phyloP scores from a whole-genome alignment of 108 stramenopile genomes.

The Cyclostephanos invisitatus region DNA sequence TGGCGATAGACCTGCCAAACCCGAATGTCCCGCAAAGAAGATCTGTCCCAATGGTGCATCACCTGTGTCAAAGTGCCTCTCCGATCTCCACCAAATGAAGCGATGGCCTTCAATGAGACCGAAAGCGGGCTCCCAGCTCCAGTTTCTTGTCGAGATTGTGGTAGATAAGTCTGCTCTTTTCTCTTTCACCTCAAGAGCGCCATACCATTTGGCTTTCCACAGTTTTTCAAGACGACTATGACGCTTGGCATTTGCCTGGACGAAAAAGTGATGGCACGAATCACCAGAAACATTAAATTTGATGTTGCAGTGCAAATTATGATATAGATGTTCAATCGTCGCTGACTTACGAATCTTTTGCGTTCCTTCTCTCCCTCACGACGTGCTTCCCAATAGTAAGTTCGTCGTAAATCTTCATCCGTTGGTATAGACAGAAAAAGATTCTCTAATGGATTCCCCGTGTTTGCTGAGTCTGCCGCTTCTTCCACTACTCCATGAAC shows the following conservation, averaged over 20 bases:
- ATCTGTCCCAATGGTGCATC: slow-evolving; percentile 68
- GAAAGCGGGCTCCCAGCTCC: slow-evolving; percentile 65
- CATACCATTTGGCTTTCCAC: slow-evolving; percentile 80
- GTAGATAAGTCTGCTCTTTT: slow-evolving; percentile 25
- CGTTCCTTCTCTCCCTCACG: slow-evolving; percentile 55
- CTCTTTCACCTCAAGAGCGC: slow-evolving; percentile 45
- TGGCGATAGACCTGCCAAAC: slow-evolving; percentile 69
- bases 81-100: slow-evolving; percentile 81
- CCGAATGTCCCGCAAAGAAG: slow-evolving; percentile 81
- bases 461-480: slow-evolving; percentile 5
- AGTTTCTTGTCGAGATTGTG: slow-evolving; percentile 26
- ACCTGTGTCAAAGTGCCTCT: slow-evolving; percentile 78
- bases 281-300: neutral
- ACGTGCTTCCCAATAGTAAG: slow-evolving; percentile 82
- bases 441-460: slow-evolving; percentile 58
- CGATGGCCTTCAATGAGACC: slow-evolving; percentile 81
- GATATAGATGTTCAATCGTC: neutral
- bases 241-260: slow-evolving; percentile 52
- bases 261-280: neutral
- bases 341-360: slow-evolving; percentile 45
- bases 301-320: neutral
- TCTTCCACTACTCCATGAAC: slow-evolving; percentile 21
- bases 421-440: slow-evolving; percentile 75
- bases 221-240: slow-evolving; percentile 60
- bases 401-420: slow-evolving; percentile 76